Base-by-base conservation (phyloP, 2,329 filamentous ascomycete genomes). In the Cryphonectria radicalis region DNA sequence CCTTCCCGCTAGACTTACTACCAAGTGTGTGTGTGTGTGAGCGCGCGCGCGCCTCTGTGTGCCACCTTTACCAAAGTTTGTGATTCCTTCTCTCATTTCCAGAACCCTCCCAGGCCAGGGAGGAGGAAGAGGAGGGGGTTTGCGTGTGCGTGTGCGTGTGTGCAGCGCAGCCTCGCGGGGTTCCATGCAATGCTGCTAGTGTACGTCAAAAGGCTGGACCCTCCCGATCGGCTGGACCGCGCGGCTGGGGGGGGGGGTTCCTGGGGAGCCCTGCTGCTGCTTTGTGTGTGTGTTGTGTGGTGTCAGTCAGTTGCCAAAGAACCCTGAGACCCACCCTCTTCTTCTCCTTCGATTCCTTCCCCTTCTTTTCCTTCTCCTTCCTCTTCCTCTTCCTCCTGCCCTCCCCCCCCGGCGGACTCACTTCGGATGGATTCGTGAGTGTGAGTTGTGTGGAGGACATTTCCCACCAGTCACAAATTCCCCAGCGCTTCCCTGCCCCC, bases 81-180 rank as follows among this genome's bases (percentile, higher is more conserved):
- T 17, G 55, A 19, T 40, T 19, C 59, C 10, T 60, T 14, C 65
- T 19, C 19, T 19, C 19, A 42, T 43, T 25, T 32, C 22, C 10
- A 46, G 37, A 37, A 59, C 35, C 50, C 53, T 32, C 22, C 46
- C 19, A 63, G 66, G 60, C 65, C 53, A 63, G 66, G 35, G 46
- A 25, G 14, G n/a, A 4, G 32, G 65, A 55, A 10, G 10, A 40
- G 37, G 37, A 40, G 10, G 37, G 37, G 37, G 37, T 10, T 10
- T n/a, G n/a, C n/a, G 37, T 40, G 37, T 40, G 37, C 37, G 35
- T 37, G 35, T 37, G 35, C 37, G 11, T 40, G 37, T 40, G 10
- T 40, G 37, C 37, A 40, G 50, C n/a, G 43, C 46, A 67, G 65
- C 65, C 65, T 67, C 65, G 65, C 50, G 59, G 28, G 57, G 28